Evolutionary conservation across 2,329 filamentous ascomycete species (phyloP).

Genomic region (Pseudogymnoascus sp.): DNA sequence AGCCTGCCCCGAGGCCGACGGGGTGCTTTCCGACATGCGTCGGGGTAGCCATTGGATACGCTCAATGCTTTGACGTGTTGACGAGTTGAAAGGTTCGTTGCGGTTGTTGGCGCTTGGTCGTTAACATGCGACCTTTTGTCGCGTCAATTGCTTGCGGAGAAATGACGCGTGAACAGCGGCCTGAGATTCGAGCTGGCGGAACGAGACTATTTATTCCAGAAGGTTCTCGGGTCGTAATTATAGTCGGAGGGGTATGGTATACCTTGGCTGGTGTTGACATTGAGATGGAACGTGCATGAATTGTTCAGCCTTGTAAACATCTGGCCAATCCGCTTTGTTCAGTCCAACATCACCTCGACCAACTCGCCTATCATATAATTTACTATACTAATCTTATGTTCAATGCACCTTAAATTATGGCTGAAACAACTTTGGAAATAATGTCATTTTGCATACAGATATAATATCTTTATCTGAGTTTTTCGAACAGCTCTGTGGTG

Average conservation of each 20-base stretch:
- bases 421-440: neutral
- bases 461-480: neutral
- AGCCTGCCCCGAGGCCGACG: constrained; percentile 26
- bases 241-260: neutral
- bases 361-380: neutral
- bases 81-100: neutral
- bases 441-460: neutral
- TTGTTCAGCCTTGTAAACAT: constrained; percentile 1
- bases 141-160: neutral
- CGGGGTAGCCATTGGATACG: constrained; percentile 27
- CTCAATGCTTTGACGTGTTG: neutral
- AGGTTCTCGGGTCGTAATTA: neutral
- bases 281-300: neutral
- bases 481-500: neutral
- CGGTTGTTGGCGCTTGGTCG: neutral
- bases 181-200: neutral
- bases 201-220: neutral
- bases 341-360: neutral
- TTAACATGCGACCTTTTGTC: neutral
- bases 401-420: neutral
- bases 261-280: neutral
- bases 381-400: neutral
- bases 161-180: neutral
- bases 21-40: constrained; percentile 25
- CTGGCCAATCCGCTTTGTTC: neutral